A percentile compares a stretch with the other conserved stretches of the same genome.
These are phyloP conservation scores for Falciphora oryzae DNA, from an alignment of 2,329 filamentous ascomycete species.

Conservation along the genomic window DNA sequence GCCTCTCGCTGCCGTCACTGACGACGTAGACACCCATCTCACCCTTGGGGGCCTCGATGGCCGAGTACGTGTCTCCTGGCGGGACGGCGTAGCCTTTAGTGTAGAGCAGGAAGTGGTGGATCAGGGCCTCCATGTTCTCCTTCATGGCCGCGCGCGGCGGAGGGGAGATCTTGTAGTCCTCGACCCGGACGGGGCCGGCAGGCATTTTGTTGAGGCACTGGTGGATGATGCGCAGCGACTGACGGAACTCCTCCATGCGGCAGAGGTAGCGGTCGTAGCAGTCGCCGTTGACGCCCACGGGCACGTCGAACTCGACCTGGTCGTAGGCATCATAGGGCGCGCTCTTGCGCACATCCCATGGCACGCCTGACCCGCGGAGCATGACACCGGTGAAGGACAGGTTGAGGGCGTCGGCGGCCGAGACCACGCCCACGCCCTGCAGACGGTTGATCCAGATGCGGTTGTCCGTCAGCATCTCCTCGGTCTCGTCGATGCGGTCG, in stretches of 20 bases:
- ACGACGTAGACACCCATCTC: constrained; percentile 99
- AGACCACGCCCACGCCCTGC: constrained; percentile 84
- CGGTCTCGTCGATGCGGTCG: constrained; percentile 97
- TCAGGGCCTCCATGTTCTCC: constrained; percentile 99
- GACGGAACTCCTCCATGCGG: constrained; percentile 99
- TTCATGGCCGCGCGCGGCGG: constrained; percentile 98
- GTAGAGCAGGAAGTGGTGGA: constrained; percentile 98
- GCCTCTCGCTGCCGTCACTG: constrained; percentile 91
- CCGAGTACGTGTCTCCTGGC: constrained; percentile 95
- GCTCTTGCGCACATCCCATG: constrained; percentile 94
- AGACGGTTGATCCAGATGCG: constrained; percentile 97
- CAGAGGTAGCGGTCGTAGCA: constrained; percentile 99
- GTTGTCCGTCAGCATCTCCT: constrained; percentile 98
- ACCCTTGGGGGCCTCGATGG: constrained; percentile 98
- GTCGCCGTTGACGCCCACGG: constrained; percentile 93
- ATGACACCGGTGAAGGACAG: constrained; percentile 96
- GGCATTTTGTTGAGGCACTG: constrained; percentile 99
- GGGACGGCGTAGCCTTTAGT: constrained; percentile 98
- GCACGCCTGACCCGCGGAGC: constrained; percentile 92
- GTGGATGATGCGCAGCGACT: constrained; percentile 96
- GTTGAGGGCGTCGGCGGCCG: constrained; percentile 90
- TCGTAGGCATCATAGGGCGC: constrained; percentile 97
- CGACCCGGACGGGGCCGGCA: constrained; percentile 83
- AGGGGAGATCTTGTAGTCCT: constrained; percentile 97
- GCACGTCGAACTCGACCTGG: constrained; percentile 96